Percentiles rank a stretch among this genome's conserved stretches.
These are phyloP conservation scores for Blastobotrys indianensis DNA, from an alignment of 1,139 yeast genomes.

Conservation along the genomic window DNA sequence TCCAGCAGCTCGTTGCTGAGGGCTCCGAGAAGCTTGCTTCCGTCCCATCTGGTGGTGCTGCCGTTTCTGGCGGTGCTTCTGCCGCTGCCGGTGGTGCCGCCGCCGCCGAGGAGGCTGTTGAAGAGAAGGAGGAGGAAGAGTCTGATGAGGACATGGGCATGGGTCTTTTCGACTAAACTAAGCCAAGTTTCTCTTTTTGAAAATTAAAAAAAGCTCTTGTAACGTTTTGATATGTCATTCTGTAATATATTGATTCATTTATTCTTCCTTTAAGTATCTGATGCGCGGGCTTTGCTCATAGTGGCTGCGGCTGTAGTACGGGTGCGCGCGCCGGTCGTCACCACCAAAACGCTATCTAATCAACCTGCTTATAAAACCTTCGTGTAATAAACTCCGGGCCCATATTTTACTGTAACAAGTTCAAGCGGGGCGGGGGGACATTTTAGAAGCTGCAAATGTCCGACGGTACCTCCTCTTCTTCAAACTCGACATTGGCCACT, in stretches of 20 bases:
- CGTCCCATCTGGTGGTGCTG: conserved; percentile 97
- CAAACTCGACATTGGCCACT: too few relatives aligned
- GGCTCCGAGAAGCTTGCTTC: conserved; percentile 95
- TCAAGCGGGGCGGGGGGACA: too few relatives aligned
- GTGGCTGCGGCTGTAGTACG: background rate
- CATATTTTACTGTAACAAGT: too few relatives aligned
- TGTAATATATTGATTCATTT: conserved; percentile 5
- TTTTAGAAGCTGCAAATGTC: too few relatives aligned
- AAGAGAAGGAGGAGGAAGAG: conserved; percentile 58
- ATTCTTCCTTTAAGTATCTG: too few relatives aligned
- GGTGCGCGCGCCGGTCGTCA: background rate
- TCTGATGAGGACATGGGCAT: conserved; percentile 63
- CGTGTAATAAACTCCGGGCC: too few relatives aligned
- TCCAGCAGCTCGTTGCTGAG: conserved; percentile 89
- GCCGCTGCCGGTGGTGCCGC: conserved; percentile 64
- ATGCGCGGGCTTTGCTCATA: too few relatives aligned
- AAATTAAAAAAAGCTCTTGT: background rate
- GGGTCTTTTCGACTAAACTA: conserved; percentile 40
- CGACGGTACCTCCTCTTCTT: too few relatives aligned
- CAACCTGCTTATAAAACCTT: too few relatives aligned
- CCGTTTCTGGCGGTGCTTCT: conserved; percentile 65
- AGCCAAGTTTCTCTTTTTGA: too few relatives aligned
- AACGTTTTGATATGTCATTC: conserved; percentile 3
- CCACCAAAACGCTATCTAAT: too few relatives aligned
- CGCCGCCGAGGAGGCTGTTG: conserved; percentile 68